Conservation (phyloP, 352 stramenopile genomes). For the Globisporangium irregulare region DNA sequence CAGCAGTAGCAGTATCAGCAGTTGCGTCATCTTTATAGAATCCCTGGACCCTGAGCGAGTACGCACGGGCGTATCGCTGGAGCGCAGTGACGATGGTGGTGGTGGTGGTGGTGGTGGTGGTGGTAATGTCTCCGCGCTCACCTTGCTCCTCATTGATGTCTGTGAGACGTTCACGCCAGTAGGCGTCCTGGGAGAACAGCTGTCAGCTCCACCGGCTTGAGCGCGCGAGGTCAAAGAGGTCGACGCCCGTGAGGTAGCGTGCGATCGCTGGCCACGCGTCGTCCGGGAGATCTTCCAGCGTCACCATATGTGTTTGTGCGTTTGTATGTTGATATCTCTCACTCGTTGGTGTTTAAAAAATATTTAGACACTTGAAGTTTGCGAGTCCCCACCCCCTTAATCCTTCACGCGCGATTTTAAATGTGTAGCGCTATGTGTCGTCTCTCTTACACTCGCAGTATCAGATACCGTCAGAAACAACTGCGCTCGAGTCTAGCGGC, state of each 20-base stretch:
- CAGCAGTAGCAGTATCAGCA: not conserved
- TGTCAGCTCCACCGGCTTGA: not conserved
- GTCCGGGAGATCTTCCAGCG: not conserved
- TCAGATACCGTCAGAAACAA: too few species aligned
- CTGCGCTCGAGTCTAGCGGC: too few species aligned
- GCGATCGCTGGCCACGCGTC: not conserved
- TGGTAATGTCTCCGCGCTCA: not conserved
- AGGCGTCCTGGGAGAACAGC: not conserved
- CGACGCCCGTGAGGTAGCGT: not conserved
- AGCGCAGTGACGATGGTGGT: not conserved
- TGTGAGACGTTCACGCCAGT: not conserved
- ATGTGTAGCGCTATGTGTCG: too few species aligned
- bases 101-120: too few species aligned
- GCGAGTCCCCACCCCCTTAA: too few species aligned
- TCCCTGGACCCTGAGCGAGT: not conserved
- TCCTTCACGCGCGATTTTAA: too few species aligned
- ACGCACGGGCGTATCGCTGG: not conserved
- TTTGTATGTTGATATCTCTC: not conserved
- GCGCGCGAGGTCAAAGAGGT: not conserved
- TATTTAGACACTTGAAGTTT: not conserved
- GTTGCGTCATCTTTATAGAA: not conserved
- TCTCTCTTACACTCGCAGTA: too few species aligned
- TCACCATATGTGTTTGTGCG: not conserved
- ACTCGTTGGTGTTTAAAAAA: not conserved
- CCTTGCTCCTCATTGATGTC: not conserved